Percentiles rank a stretch among this genome's conserved stretches.
phyloP scores from a whole-genome alignment of 306 rosid species.

The Elaeagnus macrophylla region DNA sequence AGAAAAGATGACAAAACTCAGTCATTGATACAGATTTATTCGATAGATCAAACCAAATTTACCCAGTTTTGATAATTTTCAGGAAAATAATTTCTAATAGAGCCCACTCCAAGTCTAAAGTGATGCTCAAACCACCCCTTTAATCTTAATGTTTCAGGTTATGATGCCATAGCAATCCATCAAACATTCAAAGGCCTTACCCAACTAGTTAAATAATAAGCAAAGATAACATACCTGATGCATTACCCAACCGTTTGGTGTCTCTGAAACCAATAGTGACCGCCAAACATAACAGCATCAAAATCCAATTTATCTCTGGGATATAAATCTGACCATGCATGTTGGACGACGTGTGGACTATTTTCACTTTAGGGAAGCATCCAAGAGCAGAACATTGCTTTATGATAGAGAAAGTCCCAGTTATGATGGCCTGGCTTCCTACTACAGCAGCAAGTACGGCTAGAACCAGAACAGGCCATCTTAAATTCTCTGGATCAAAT shows the following conservation, averaged over 20 bases:
- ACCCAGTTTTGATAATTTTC: no score
- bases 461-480: conserved; percentile 86
- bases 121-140: no score
- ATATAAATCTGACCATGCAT: conserved; percentile 92
- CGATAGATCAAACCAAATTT: no score
- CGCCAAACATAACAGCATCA: conserved; percentile 80
- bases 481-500: conserved; percentile 50
- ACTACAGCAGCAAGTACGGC: conserved; percentile 92
- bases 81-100: no score
- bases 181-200: no score
- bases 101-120: no score
- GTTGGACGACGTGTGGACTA: conserved; percentile 85
- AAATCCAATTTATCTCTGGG: conserved; percentile 91
- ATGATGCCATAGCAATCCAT: no score
- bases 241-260: conserved; percentile 76
- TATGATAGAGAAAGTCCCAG: conserved; percentile 90
- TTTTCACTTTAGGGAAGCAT: conserved; percentile 89
- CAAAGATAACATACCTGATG: conserved; percentile 61
- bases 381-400: conserved; percentile 83
- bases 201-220: no score
- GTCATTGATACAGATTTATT: no score
- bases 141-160: no score
- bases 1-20: no score
- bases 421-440: conserved; percentile 94
- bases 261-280: conserved; percentile 80